Base-by-base conservation (phyloP, 805 yeast species). In the Sugiyamaella marilandica region DNA sequence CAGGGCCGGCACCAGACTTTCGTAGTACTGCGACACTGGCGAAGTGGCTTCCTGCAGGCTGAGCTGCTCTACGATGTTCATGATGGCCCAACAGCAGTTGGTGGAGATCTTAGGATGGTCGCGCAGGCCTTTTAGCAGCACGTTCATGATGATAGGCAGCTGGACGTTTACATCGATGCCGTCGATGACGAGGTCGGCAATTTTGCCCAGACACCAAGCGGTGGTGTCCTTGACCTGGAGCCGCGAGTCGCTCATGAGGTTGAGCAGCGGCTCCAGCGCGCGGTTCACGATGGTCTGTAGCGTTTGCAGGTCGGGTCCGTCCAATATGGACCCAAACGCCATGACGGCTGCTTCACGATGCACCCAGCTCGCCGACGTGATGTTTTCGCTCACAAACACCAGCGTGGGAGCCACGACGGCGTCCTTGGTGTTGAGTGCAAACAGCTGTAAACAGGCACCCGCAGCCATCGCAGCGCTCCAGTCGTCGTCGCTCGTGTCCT, bases 401-500 rank as follows among this genome's bases (percentile, higher is more conserved):
- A 94, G 71, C 3, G 96, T 87, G 41, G 95, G 92, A 57, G 83
- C 87, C 43, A 92, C 88, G 36, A 94, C 91, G 59, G 83, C 83
- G 65, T 85, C 83, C 11, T 92, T 95, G 47, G 95, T 87, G 64
- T 85, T 82, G 69, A 87, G 95, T 2, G 99, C 97, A 71, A 88
- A 91, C 57, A 94, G 77, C 73, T 89, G 96, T 65, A 94, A 74
- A 72, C 98, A 94, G 11, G 97, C 91, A 64, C 97, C 99, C 1
- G 99, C 97, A 48, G 98, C 97, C 98, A 92, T 92, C 9, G 97
- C 83, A 41, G 89, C 96, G 55, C 91, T 87, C 99, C 99, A 94
- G 63, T 88, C 95, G 65, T 94, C 99, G 43, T 73, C 77, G 66
- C 88, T 97, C 64, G 87, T 95, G 31, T 90, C 86, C 52, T 90